Evolutionary conservation across 306 rosid genomes (phyloP).

Genomic region (Prunus padus): DNA sequence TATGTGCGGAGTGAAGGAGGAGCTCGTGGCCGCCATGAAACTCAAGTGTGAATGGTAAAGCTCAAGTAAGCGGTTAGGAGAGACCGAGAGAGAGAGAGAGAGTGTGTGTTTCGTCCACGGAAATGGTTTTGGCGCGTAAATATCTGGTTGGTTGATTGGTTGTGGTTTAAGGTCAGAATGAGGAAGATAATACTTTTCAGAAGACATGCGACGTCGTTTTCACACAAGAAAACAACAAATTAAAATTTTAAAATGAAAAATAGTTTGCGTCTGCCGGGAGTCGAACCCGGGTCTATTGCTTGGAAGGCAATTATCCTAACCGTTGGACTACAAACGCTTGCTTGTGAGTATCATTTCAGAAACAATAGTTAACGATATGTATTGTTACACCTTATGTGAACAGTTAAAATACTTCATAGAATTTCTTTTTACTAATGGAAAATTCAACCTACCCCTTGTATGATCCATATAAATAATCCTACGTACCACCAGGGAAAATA

Average conservation of each 20-base stretch:
- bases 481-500: too few species aligned
- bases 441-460: too few species aligned
- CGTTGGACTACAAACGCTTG: constrained; percentile 62
- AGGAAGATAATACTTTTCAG: neutral
- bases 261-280: constrained; percentile 46
- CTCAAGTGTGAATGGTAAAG: constrained; percentile 27
- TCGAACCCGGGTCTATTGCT: constrained; percentile 69
- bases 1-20: constrained; percentile 41
- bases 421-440: too few species aligned
- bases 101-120: constrained; percentile 23
- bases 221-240: rapidly evolving
- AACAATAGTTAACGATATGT: rapidly evolving
- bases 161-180: neutral
- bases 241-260: rapidly evolving
- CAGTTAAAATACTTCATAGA: too few species aligned
- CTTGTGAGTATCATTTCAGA: neutral
- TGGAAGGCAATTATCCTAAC: constrained; percentile 70
- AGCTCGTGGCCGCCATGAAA: constrained; percentile 61
- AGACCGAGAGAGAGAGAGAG: neutral
- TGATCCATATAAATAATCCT: too few species aligned
- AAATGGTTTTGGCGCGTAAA: constrained; percentile 37
- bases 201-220: neutral
- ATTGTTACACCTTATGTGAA: too few species aligned
- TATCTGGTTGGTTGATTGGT: constrained; percentile 29
- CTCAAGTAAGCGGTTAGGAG: constrained; percentile 5